Percentiles rank a stretch among this genome's conserved stretches.
phyloP scores from a whole-genome alignment of 441 rosid genomes.

The Erodium chrysanthum region DNA sequence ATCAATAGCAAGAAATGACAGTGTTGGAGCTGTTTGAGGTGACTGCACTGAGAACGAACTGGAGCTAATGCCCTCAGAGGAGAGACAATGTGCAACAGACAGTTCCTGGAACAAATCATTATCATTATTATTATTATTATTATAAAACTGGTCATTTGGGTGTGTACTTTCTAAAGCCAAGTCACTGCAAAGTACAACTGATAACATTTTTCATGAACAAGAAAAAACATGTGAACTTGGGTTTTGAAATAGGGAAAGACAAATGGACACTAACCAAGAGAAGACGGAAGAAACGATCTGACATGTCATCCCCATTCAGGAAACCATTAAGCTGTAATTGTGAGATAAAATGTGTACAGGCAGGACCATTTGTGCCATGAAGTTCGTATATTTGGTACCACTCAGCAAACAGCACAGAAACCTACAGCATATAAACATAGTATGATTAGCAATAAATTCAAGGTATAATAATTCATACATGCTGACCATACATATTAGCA shows the following conservation, averaged over 20 bases:
- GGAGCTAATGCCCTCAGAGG: conserved; percentile 21
- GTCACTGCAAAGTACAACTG: not conserved
- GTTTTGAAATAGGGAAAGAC: not conserved
- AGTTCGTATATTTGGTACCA: conserved; percentile 27
- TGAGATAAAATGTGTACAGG: conserved; percentile 21
- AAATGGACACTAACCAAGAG: conserved; percentile 18
- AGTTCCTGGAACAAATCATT: conserved; percentile 18
- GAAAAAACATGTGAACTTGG: not conserved
- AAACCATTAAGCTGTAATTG: conserved; percentile 26
- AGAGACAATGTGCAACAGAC: conserved; percentile 25
- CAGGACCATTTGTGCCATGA: conserved; percentile 26
- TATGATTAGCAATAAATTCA: not conserved
- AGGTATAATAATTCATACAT: not conserved
- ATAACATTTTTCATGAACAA: not conserved
- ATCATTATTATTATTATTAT: not conserved
- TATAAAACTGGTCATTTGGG: not conserved
- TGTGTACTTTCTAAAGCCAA: not conserved
- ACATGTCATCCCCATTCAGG: conserved; percentile 24
- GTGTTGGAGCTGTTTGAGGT: conserved; percentile 16
- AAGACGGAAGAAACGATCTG: conserved; percentile 26
- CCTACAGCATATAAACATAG: conserved; percentile 17
- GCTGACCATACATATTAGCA: not conserved
- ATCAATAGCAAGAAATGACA: conserved; percentile 26
- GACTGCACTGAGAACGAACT: conserved; percentile 19
- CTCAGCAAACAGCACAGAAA: conserved; percentile 19